Evolutionary conservation across 2,329 filamentous ascomycete species (phyloP).

Genomic region (Parascedosporium putredinis): DNA sequence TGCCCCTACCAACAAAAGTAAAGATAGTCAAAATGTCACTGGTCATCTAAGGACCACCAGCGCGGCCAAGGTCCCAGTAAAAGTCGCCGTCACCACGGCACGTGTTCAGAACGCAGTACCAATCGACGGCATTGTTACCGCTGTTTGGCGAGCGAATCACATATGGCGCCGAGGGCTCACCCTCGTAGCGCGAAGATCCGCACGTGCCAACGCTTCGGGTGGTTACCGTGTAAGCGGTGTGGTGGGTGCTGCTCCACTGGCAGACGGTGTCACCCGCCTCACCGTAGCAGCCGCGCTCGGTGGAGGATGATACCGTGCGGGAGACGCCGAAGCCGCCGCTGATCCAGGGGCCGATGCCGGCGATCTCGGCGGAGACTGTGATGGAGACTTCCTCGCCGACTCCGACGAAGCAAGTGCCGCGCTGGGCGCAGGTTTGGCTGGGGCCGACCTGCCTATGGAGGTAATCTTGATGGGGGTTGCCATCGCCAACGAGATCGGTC

Average conservation of each 20-base stretch:
- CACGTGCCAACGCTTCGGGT: neutral
- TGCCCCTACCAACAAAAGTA: too few species aligned
- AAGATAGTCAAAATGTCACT: neutral
- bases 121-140: neutral
- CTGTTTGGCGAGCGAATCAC: neutral
- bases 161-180: neutral
- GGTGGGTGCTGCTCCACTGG: neutral
- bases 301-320: neutral
- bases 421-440: neutral
- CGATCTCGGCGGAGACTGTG: neutral
- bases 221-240: neutral
- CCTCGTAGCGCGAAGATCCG: neutral
- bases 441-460: conserved; percentile 1
- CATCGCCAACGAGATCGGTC: neutral
- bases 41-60: neutral
- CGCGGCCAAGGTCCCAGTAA: neutral
- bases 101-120: neutral
- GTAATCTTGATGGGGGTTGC: neutral
- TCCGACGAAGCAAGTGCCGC: neutral
- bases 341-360: neutral
- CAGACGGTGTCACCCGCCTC: neutral
- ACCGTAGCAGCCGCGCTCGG: neutral
- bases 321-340: neutral
- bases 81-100: neutral
- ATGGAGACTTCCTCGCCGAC: neutral